Base-by-base conservation (phyloP, 106 monocot species). In the Acanthochlamys bracteata region DNA sequence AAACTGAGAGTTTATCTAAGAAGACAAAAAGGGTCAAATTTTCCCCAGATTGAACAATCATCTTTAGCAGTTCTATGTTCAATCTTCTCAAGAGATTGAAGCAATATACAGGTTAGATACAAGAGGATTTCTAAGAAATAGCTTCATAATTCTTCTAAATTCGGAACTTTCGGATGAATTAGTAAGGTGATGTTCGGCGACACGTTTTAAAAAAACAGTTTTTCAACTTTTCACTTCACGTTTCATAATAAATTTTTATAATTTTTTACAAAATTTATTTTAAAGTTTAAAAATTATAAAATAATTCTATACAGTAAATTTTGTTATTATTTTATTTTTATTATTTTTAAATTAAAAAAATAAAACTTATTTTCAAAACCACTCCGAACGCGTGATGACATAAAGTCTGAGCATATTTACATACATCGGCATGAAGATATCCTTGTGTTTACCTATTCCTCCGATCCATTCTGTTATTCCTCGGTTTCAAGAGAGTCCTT, bases 361-460 rank as follows among this genome's bases (percentile, higher is more conserved):
- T n/a, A n/a, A n/a, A n/a, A n/a, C n/a, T n/a, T n/a, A n/a, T n/a
- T n/a, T n/a, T n/a, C n/a, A n/a, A n/a, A n/a, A n/a, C n/a, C n/a
- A n/a, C n/a, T n/a, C n/a, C n/a, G n/a, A n/a, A n/a, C n/a, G n/a
- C n/a, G n/a, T n/a, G n/a, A n/a, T n/a, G n/a, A n/a, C n/a, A n/a
- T 41, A 45, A 66, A 58, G 26, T 80, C 65, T 15, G 72, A 98
- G 85, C 52, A 98, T 63, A 83, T 76, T 78, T 11, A 78, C 79
- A 78, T 92, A 98, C 10, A 98, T 23, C 23, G 84, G 51, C 42
- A 73, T 65, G 64, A 98, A 98, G 47, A 79, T 72, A 75, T 98
- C 92, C 60, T 92, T 98, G 53, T 98, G 98, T 41, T 98, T 98
- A 51, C 98, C 92, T 39, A 98, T 69, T 46, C 98, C 98, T 57